Conservation (phyloP, 75 land plant genomes). For the Selaginella tamariscina region DNA sequence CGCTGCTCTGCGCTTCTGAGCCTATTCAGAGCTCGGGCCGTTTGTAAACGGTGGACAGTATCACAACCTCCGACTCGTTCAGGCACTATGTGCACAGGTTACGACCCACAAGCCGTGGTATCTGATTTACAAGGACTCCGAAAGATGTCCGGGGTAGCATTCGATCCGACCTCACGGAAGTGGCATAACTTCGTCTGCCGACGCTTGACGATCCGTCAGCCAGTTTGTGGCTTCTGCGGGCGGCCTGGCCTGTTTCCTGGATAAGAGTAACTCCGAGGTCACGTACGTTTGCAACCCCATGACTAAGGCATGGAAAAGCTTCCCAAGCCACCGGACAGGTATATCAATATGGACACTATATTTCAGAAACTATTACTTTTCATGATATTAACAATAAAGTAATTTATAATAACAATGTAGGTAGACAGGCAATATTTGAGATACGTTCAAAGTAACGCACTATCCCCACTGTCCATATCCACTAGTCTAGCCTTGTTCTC, state of each 20-base stretch:
- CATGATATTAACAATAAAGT: too few species aligned
- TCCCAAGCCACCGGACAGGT: slow-evolving; percentile 38
- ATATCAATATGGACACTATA: too few species aligned
- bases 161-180: slow-evolving; percentile 49
- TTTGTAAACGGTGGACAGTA: slow-evolving; percentile 63
- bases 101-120: slow-evolving; percentile 63
- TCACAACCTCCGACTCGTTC: slow-evolving; percentile 44
- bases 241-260: slow-evolving; percentile 72
- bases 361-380: too few species aligned
- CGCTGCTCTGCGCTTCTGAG: slow-evolving; percentile 46
- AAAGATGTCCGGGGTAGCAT: slow-evolving; percentile 45
- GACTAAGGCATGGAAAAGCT: slow-evolving; percentile 33
- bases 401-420: too few species aligned
- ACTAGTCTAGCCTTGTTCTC: too few species aligned
- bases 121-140: slow-evolving; percentile 55
- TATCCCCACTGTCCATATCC: too few species aligned
- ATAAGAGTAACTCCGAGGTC: slow-evolving; percentile 34
- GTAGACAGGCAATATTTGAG: too few species aligned
- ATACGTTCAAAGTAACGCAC: too few species aligned
- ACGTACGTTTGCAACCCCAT: slow-evolving; percentile 62
- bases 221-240: slow-evolving; percentile 53
- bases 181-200: slow-evolving; percentile 62
- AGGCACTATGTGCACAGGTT: slow-evolving; percentile 22
- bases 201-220: slow-evolving; percentile 33
- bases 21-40: slow-evolving; percentile 60